Evolutionary conservation across 139 green algal genomes (phyloP), one percentile per base, ranked within the genome.

Genomic region (Desmodesmus armatus): DNA sequence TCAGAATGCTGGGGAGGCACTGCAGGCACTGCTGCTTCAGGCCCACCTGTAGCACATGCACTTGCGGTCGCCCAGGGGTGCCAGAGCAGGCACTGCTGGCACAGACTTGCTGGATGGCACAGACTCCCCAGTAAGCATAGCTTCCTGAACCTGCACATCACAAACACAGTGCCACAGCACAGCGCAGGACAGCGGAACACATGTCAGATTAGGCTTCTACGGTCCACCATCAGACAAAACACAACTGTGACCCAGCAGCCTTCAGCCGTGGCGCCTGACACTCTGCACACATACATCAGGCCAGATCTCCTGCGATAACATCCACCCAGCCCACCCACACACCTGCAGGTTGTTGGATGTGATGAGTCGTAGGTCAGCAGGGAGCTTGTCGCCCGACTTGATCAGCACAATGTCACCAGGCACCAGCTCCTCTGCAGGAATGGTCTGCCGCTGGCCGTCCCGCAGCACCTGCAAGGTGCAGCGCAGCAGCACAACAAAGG

Each of bases 51-150:
- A 94, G n/a, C 58, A 65, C 87, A 94, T 86, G 87, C 88, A 91
- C 39, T 88, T 82, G 82, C 87, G 82, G 53, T 92, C 82, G 19
- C 88, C 87, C 73, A 89, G 74, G 43, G 33, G 11, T 55, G 79
- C 78, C 23, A n/a, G 5, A 37, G 66, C 47, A 49, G 80, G 47
- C 37, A 44, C 63, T 13, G 83, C 27, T 0, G 65, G 29, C 77
- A 87, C 78, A 27, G 67, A 65, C 79, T 97, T 96, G 77, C 87
- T 84, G 51, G 95, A 87, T 17, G 93, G 89, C 60, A 94, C 88
- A 49, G 91, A 96, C 88, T 97, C 94, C 15, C 94, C 94, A 5
- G 94, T 97, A 39, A 97, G 84, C 62, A 91, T 93, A 5, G 94
- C 88, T 71, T 97, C 92, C 41, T 90, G 84, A 76, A 87, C 70